phyloP scores from a whole-genome alignment of 2,329 filamentous ascomycete species.

The Diplocarpon rosae region DNA sequence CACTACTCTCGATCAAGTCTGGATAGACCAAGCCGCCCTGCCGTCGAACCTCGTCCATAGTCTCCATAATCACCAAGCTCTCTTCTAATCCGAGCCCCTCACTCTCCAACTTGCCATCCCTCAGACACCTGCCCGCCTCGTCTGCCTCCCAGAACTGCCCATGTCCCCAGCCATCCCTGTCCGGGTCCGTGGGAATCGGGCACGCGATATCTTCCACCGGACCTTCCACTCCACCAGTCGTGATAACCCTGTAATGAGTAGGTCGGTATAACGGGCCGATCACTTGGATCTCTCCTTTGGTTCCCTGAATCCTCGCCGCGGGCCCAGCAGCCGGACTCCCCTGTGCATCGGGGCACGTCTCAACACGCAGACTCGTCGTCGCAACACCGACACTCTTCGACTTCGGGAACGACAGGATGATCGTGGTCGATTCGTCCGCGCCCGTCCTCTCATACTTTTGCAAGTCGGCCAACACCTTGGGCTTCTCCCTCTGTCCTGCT shows the following conservation, averaged over 20 bases:
- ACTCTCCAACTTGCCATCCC: constrained; percentile 53
- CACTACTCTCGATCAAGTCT: constrained; percentile 50
- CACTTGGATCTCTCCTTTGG: constrained; percentile 56
- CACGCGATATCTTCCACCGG: constrained; percentile 26
- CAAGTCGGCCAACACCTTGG: constrained; percentile 45
- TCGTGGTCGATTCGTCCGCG: constrained; percentile 51
- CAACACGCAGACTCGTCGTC: constrained; percentile 28
- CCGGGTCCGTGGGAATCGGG: constrained; percentile 33
- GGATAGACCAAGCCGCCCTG: constrained; percentile 53
- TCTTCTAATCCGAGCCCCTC: constrained; percentile 47
- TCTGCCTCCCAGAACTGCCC: constrained; percentile 66
- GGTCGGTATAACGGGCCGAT: constrained; percentile 48
- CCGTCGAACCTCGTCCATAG: constrained; percentile 58
- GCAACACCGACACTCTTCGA: constrained; percentile 50
- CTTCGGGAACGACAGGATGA: constrained; percentile 50
- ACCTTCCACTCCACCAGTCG: constrained; percentile 28
- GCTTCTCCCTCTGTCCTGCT: constrained; percentile 31
- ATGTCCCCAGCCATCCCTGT: constrained; percentile 35
- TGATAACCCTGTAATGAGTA: constrained; percentile 39
- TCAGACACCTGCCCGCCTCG: constrained; percentile 51
- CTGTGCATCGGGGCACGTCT: constrained; percentile 30
- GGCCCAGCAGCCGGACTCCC: constrained; percentile 39
- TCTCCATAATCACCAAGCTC: constrained; percentile 58
- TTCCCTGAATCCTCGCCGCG: constrained; percentile 51
- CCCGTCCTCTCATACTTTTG: constrained; percentile 48